Evolutionary conservation across 345 rosid species (phyloP).

Genomic region (Combretum micranthum): DNA sequence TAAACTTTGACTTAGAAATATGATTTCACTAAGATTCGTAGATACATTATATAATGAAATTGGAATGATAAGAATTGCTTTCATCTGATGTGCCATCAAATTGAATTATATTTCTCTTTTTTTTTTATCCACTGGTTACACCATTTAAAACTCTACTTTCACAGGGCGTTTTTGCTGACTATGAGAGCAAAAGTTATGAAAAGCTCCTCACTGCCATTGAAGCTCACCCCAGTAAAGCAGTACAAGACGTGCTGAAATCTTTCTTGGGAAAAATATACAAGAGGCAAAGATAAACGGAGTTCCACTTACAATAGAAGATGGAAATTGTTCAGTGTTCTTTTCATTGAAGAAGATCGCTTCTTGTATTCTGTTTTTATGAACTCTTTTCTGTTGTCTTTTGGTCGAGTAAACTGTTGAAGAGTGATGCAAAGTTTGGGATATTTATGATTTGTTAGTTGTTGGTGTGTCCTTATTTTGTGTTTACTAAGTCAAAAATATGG

Average conservation of each 20-base stretch:
- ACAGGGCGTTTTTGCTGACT: constrained; percentile 58
- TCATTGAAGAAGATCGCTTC: neutral
- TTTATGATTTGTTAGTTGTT: too few species aligned
- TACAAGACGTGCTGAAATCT: constrained; percentile 78
- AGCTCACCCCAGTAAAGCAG: constrained; percentile 61
- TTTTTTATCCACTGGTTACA: constrained; percentile 1
- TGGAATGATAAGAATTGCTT: too few species aligned
- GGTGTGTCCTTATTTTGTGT: too few species aligned
- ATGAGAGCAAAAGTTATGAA: constrained; percentile 72
- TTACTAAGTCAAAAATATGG: too few species aligned
- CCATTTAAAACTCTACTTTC: neutral
- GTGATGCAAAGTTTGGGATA: too few species aligned
- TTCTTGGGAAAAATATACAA: constrained; percentile 84
- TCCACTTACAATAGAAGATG: neutral
- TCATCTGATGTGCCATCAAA: neutral
- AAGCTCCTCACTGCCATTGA: constrained; percentile 51
- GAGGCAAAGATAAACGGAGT: constrained; percentile 49
- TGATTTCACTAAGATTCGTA: too few species aligned
- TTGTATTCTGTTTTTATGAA: constrained; percentile 1
- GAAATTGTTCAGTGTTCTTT: neutral
- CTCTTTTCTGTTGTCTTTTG: neutral
- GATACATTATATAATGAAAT: too few species aligned
- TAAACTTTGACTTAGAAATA: too few species aligned
- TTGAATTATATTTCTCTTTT: neutral
- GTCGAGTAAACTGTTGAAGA: too few species aligned